Evolutionary conservation across 106 monocot species (phyloP), one percentile per base, ranked within the genome.

Genomic region (Allium cepa): DNA sequence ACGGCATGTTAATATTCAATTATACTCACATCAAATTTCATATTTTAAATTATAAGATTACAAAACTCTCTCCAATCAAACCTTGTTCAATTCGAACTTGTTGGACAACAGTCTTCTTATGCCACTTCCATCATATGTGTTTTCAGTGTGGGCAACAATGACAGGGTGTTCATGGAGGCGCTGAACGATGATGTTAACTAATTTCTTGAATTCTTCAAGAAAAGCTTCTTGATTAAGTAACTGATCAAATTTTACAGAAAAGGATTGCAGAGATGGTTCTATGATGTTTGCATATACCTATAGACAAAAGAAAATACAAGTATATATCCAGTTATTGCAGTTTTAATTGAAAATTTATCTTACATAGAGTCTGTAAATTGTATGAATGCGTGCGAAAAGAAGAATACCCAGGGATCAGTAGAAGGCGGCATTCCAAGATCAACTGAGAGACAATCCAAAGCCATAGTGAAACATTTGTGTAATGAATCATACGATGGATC

Each of bases 371-470:
- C 53, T 55, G 11, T 55, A 55, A 22, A 9, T 53, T 55, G 53
- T 55, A 55, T 55, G 15, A 55, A 55, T 55, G 5, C 5, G 7
- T 11, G 11, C 5, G 13, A 12, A 55, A 55, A 15, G 48, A 52
- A 16, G 53, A 50, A 79, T 83, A 94, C 95, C 95, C 88, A 96
- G 48, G 85, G 50, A 53, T 96, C 91, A 11, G 85, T 80, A 12
- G 82, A 14, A 53, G 96, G 91, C 46, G 96, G 96, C 86, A 96
- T 84, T 61, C 96, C 96, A 69, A 84, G 82, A 18, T 84, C 82
- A 46, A 96, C 84, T 3, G 88, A 86, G 47, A 96, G 86, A 26
- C 72, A 68, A 26, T 64, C 67, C 17, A 96, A 61, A 4, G 75
- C 85, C 47, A 16, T 64, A 3, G 15, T 53, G 17, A 96, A 69